Percentiles rank a stretch among this genome's conserved stretches.
phyloP scores from a whole-genome alignment of 1,139 yeast genomes.

The Candida tetrigidarum region DNA sequence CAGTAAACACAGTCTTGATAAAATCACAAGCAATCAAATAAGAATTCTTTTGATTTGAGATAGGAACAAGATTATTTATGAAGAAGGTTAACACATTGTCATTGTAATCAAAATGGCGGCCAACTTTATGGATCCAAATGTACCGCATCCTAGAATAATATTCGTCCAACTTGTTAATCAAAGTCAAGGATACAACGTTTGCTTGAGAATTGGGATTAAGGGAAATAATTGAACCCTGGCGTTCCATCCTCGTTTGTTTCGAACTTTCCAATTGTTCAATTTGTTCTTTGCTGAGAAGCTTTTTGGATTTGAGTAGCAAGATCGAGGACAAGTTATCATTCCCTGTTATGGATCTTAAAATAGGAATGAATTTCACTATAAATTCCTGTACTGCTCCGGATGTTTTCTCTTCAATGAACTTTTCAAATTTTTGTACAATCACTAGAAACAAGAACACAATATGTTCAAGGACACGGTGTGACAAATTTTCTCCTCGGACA shows the following conservation, averaged over 20 bases:
- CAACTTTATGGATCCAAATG: conserved; percentile 11
- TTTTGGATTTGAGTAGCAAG: conserved; percentile 12
- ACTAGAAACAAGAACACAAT: conserved; percentile 12
- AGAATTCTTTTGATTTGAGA: conserved; percentile 8
- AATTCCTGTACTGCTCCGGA: conserved; percentile 11
- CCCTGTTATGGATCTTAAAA: conserved; percentile 7
- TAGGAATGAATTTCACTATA: conserved; percentile 11
- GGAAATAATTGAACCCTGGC: conserved; percentile 6
- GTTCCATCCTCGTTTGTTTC: background rate
- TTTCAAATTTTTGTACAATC: conserved; percentile 11
- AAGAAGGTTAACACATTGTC: conserved; percentile 4
- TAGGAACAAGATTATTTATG: conserved; percentile 5
- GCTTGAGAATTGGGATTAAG: conserved; percentile 1
- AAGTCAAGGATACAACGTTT: conserved; percentile 8
- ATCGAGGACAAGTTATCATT: conserved; percentile 7
- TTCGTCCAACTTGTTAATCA: conserved; percentile 9
- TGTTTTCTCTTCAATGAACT: conserved; percentile 10
- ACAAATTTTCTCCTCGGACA: conserved; percentile 7
- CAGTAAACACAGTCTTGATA: conserved; percentile 24
- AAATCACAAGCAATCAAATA: conserved; percentile 25
- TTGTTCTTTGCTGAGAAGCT: conserved; percentile 9
- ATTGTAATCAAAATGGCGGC: conserved; percentile 9
- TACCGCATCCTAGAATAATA: conserved; percentile 5
- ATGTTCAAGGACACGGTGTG: conserved; percentile 7
- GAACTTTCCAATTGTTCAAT: conserved; percentile 10